Evolutionary conservation across 2,329 filamentous ascomycete species (phyloP), one percentile per base, ranked within the genome.

Genomic region (Chrysoporthe deuterocubensis): DNA sequence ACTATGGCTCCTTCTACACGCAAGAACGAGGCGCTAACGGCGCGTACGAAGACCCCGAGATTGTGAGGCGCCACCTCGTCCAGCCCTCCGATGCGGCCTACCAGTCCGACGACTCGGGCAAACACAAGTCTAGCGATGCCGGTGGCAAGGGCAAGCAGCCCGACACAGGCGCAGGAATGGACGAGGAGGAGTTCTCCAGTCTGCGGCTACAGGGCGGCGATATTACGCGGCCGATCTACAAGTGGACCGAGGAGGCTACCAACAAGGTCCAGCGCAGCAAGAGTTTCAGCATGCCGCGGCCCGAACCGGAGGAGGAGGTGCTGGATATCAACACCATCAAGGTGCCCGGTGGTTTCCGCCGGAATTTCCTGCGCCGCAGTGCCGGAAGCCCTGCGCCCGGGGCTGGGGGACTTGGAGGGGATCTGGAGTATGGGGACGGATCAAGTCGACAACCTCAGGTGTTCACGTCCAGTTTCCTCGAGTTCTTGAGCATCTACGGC

Each of bases 401-500:
- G 58, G 74, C 78, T 64, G 71, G 82, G 80, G 75, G 81, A 80
- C 71, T 79, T 76, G 75, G 78, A 64, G 71, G 81, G 80, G 75
- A 81, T 80, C 71, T 80, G 76, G 74, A 82, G 69, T 71, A 75
- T 32, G 80, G 78, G 69, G 78, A 75, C 63, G 78, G 73, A 64
- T 74, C 71, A 76, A 80, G 76, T 76, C 75, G 73, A 76, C 83
- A 84, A 66, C 87, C 87, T 48, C 88, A 88, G 70, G 83, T 97
- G 43, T 89, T 97, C 68, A 97, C 96, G 0, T 94, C 87, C 72
- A 99, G 92, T 79, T 99, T 99, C 77, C 87, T 99, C 69, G 96
- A 99, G 78, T 99, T 99, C 74, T 78, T 99, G 62, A 94, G 93
- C 8, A 86, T 99, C 42, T 99, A 97, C 74, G 96, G 96, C 4